phyloP scores from a whole-genome alignment of 805 yeast species.

The Cyberlindnera saturnus region DNA sequence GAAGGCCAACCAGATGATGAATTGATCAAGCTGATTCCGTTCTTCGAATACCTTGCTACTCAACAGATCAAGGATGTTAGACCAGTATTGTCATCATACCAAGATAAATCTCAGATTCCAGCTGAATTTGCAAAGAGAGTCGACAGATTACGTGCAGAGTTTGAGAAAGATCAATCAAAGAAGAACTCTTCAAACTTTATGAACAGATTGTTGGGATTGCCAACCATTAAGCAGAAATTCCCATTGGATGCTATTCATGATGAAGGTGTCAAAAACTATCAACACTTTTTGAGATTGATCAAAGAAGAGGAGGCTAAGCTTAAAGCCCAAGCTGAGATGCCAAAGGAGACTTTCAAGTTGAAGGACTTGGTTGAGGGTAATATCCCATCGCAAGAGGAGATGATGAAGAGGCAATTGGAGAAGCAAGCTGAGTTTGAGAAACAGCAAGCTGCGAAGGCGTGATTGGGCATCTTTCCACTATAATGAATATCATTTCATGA shows the following conservation, averaged over 20 bases:
- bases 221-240: constrained; percentile 39
- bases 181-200: constrained; percentile 44
- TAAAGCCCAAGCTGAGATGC: constrained; percentile 66
- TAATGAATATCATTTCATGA: no score
- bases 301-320: constrained; percentile 72
- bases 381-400: constrained; percentile 68
- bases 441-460: constrained; percentile 13
- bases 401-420: constrained; percentile 36
- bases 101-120: constrained; percentile 59
- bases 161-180: constrained; percentile 47
- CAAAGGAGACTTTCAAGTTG: constrained; percentile 76
- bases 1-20: constrained; percentile 78
- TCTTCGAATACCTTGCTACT: constrained; percentile 90
- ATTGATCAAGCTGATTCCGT: constrained; percentile 77
- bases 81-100: constrained; percentile 72
- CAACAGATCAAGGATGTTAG: constrained; percentile 83
- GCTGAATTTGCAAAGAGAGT: constrained; percentile 82
- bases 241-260: constrained; percentile 87
- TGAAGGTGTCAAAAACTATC: constrained; percentile 86
- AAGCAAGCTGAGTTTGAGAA: constrained; percentile 33
- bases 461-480: neutral
- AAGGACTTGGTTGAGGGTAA: constrained; percentile 84
- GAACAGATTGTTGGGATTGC: constrained; percentile 60
- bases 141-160: constrained; percentile 61
- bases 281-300: constrained; percentile 71